Conservation (phyloP, 768 basidiomycete species). For the Hypsizygus marmoreus region DNA sequence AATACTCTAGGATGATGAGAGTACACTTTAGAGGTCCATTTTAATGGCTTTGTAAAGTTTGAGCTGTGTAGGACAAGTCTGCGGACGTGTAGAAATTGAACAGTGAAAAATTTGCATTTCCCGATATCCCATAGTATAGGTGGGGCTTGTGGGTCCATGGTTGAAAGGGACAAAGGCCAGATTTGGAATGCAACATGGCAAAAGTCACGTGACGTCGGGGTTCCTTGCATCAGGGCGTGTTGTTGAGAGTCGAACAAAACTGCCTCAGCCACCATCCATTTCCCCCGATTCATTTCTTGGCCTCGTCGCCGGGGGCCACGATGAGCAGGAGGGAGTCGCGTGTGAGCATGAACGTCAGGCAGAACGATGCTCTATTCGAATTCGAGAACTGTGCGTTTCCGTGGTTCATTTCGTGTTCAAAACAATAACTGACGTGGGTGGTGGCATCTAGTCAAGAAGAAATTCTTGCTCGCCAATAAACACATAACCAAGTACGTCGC, state of each 20-base stretch:
- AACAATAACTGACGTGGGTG: slow-evolving; percentile 27
- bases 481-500: slow-evolving; percentile 83
- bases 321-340: slow-evolving; percentile 65
- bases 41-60: no score
- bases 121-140: slow-evolving; percentile 1
- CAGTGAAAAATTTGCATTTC: no score
- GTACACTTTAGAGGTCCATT: no score
- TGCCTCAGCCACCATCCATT: slow-evolving; percentile 14
- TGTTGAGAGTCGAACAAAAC: slow-evolving; percentile 18
- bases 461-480: slow-evolving; percentile 87
- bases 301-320: slow-evolving; percentile 33
- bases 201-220: slow-evolving; percentile 26
- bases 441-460: slow-evolving; percentile 80
- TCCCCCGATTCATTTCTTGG: slow-evolving; percentile 14
- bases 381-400: slow-evolving; percentile 77
- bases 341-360: slow-evolving; percentile 63
- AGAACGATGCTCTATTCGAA: slow-evolving; percentile 80
- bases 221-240: slow-evolving; percentile 22
- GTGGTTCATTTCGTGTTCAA: slow-evolving; percentile 13
- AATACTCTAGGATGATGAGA: no score
- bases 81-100: no score
- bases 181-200: slow-evolving; percentile 10
- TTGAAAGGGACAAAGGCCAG: slow-evolving; percentile 10
- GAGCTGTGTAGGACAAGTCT: no score
- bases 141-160: slow-evolving; percentile 7